A percentile compares a stretch with the other conserved stretches of the same genome.
Conservation (phyloP, 1,284 basidiomycete species). For the Irpex sp. region DNA sequence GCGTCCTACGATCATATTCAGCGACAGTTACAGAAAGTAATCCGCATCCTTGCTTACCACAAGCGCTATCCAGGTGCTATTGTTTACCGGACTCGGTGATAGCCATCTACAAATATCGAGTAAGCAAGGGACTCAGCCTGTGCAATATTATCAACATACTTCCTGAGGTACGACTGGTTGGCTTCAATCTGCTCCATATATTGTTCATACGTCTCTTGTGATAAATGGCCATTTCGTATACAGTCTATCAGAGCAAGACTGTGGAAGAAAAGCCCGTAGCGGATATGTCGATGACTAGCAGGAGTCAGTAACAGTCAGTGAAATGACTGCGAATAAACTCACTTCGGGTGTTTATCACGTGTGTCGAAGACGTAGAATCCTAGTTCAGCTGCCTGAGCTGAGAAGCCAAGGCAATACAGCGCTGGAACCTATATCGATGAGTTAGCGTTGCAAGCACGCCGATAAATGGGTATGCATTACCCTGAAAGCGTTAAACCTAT, state of each 20-base stretch:
- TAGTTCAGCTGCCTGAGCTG: constrained; percentile 52
- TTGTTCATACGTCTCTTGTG: constrained; percentile 31
- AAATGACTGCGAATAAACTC: constrained; percentile 15
- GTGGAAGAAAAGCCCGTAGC: constrained; percentile 66
- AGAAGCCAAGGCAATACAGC: constrained; percentile 56
- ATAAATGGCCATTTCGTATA: constrained; percentile 41
- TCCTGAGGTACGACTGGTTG: constrained; percentile 58
- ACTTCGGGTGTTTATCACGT: constrained; percentile 61
- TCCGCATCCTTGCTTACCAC: constrained; percentile 40
- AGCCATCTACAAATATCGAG: constrained; percentile 59
- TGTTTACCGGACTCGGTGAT: constrained; percentile 64
- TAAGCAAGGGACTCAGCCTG: neutral
- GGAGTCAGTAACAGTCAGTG: neutral
- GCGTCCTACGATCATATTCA: constrained; percentile 45
- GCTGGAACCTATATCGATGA: constrained; percentile 44
- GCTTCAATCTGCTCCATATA: constrained; percentile 54
- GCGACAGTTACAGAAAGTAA: neutral
- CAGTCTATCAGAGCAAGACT: constrained; percentile 57
- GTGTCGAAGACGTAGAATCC: constrained; percentile 60
- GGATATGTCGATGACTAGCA: constrained; percentile 58
- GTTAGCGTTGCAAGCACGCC: neutral
- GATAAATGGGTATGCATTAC: constrained; percentile 25
- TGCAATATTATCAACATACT: constrained; percentile 31
- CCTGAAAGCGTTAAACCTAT: constrained; percentile 67
- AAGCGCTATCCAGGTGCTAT: constrained; percentile 61